Evolutionary conservation across 495 filamentous ascomycete genomes (phyloP).

Genomic region (Halenospora varia): DNA sequence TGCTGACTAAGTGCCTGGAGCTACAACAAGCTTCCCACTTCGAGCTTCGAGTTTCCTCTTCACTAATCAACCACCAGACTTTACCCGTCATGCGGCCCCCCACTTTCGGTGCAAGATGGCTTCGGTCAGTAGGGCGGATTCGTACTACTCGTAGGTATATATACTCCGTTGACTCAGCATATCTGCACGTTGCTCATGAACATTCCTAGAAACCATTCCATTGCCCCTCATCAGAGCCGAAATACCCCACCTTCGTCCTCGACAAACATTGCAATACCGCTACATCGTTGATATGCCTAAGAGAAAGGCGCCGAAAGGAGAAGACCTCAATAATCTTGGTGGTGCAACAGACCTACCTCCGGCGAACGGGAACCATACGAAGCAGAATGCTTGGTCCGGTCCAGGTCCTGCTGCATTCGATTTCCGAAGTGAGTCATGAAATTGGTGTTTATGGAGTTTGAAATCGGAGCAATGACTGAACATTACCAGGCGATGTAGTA

Average conservation of each 20-base stretch:
- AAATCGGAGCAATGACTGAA: not conserved
- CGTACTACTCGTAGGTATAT: not conserved
- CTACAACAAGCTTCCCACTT: too few species aligned
- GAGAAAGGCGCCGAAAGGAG: constrained; percentile 5
- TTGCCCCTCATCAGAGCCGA: not conserved
- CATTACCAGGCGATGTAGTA: constrained; percentile 62
- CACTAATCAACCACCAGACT: not conserved
- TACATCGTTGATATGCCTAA: not conserved
- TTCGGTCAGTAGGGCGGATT: not conserved
- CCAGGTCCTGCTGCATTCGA: constrained; percentile 65
- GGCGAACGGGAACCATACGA: constrained; percentile 7
- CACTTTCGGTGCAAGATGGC: not conserved
- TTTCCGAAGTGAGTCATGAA: constrained; percentile 35
- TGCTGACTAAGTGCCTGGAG: not conserved
- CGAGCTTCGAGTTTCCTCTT: not conserved
- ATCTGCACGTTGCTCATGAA: too few species aligned
- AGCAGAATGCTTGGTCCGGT: constrained; percentile 44
- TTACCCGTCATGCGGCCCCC: not conserved
- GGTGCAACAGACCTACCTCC: constrained; percentile 7
- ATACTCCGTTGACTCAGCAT: too few species aligned
- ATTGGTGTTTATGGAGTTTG: not conserved
- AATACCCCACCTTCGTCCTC: not conserved
- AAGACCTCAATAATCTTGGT: constrained; percentile 8
- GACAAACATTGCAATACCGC: not conserved
- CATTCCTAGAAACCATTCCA: too few species aligned